phyloP scores from a whole-genome alignment of 257 asterid species.

The Sherardia arvensis region DNA sequence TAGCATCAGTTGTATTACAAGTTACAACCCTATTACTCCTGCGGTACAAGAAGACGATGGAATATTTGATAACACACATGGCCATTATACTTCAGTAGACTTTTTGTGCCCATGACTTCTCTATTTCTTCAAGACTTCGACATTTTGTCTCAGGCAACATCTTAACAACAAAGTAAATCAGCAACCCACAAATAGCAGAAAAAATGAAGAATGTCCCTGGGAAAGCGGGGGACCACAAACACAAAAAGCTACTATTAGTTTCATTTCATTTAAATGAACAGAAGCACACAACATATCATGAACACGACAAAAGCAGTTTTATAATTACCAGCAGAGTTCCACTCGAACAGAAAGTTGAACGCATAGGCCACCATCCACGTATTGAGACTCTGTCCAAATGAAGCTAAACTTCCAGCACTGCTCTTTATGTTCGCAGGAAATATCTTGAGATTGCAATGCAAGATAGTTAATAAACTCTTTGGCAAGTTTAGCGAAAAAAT shows the following conservation, averaged over 20 bases:
- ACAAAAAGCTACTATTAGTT: not conserved
- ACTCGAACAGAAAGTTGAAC: conserved; percentile 55
- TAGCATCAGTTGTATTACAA: too few species aligned
- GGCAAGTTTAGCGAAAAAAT: not conserved
- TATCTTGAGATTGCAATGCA: conserved; percentile 34
- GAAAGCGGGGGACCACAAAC: not conserved
- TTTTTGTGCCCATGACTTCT: not conserved
- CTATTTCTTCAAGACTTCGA: conserved; percentile 5
- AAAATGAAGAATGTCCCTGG: conserved; percentile 3
- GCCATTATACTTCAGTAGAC: not conserved
- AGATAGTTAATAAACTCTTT: not conserved
- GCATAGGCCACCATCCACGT: conserved; percentile 81
- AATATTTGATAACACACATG: too few species aligned
- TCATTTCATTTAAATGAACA: not conserved
- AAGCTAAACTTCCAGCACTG: conserved; percentile 74
- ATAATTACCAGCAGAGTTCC: conserved; percentile 66
- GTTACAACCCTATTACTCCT: too few species aligned
- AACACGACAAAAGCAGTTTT: too few species aligned
- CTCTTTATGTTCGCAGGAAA: conserved; percentile 87
- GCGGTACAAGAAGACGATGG: too few species aligned
- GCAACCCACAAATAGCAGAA: not conserved
- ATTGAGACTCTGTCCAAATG: conserved; percentile 68
- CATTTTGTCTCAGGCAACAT: conserved; percentile 8
- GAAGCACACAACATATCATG: not conserved
- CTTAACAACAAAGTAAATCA: not conserved